Base-by-base conservation (phyloP, 768 basidiomycete species). In the Tulasnella sp. region DNA sequence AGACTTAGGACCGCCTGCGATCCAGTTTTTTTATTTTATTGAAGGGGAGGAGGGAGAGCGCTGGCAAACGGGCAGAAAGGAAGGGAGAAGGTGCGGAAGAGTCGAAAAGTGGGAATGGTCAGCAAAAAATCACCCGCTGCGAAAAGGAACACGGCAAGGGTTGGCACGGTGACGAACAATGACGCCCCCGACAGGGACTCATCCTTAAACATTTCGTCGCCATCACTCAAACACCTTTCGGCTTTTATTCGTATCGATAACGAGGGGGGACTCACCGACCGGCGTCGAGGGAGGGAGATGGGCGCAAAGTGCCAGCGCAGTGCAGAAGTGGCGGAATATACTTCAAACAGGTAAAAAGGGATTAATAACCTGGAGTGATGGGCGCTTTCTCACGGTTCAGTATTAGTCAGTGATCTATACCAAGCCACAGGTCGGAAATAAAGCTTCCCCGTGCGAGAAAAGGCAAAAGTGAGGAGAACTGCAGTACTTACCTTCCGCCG, bases 91-190 rank as follows among this genome's bases (percentile, higher is more conserved):
- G 72, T 45, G 72, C 40, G 40, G 72, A 73, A 42, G 31, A 45
- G 72, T 49, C 40, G 42, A 45, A 52, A 73, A 73, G 42, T 37
- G 72, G 52, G 39, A 25, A 73, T 25, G 9, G 72, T 76, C 39
- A 37, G 40, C 73, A 22, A 70, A 70, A 70, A 70, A 8, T 68
- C 67, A 4, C 34, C n/a, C 37, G n/a, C 36, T 70, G 22, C 22
- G 49, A 70, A 67, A n/a, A 42, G 38, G 17, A 25, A 42, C 29
- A 36, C 37, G 11, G 29, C 29, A 17, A 70, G 69, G 36, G 69
- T 70, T 70, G 69, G 69, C 69, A 70, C 37, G 69, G 69, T 42
- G 69, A 70, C 69, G 58, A 64, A 64, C 58, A 64, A 64, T 64
- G 58, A 64, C 58, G 58, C 58, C 58, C 58, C 58, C 25, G 58